A percentile compares a stretch with the other conserved stretches of the same genome.
Conservation (phyloP, 164 flowering plant species). For the Kalanchoe fedtschenkoi region DNA sequence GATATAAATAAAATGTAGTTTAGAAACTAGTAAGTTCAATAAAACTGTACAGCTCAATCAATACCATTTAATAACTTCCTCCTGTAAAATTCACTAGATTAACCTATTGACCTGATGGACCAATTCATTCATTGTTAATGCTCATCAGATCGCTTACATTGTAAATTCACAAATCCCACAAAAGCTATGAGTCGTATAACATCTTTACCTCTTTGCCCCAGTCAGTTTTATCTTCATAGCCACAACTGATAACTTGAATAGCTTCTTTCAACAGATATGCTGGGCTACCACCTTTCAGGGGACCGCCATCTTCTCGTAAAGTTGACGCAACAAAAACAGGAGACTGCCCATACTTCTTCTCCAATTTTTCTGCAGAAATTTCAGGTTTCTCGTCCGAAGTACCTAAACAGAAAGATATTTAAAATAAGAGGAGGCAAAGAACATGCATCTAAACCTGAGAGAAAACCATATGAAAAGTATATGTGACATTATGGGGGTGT, state of each 20-base stretch:
- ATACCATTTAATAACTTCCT: neutral
- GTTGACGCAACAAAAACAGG: constrained; percentile 9
- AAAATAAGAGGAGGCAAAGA: neutral
- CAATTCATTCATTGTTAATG: neutral
- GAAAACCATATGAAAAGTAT: neutral
- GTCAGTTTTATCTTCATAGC: constrained; percentile 8
- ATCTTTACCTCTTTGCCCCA: constrained; percentile 8
- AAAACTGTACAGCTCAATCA: neutral
- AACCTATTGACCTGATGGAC: neutral
- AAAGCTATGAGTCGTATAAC: neutral
- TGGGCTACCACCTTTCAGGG: neutral
- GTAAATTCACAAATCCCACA: neutral
- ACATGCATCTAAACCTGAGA: neutral
- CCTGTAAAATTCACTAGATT: neutral
- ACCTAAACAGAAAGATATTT: neutral
- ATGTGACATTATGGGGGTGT: neutral
- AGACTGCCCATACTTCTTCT: constrained; percentile 8
- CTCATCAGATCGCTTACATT: neutral
- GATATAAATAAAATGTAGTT: neutral
- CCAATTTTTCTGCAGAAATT: neutral
- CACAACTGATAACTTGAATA: constrained; percentile 8
- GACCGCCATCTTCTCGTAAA: constrained; percentile 3
- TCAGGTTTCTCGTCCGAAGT: neutral
- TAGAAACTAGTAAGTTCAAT: neutral
- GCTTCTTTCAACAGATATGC: constrained; percentile 9